phyloP scores from a whole-genome alignment of 2,329 filamentous ascomycete species.

The Mollisiaceae sp. region DNA sequence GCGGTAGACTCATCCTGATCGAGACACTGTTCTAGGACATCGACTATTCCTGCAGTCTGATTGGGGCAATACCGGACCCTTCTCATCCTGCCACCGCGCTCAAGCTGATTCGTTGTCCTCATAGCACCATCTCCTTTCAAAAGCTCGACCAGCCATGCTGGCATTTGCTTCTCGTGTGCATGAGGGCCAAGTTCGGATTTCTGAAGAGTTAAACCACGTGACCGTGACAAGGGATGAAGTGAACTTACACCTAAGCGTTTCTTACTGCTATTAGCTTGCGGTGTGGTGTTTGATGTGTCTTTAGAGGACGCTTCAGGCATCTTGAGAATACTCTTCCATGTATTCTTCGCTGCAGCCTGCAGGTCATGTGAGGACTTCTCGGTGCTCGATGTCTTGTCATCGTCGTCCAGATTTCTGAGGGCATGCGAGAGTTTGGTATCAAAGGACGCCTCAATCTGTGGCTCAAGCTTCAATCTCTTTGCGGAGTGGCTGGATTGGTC shows the following conservation, averaged over 20 bases:
- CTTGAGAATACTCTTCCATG: conserved; percentile 42
- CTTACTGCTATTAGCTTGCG: conserved; percentile 19
- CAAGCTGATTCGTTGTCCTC: conserved; percentile 58
- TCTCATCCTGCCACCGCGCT: conserved; percentile 48
- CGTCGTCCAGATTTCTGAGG: conserved; percentile 34
- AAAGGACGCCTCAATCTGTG: conserved; percentile 30
- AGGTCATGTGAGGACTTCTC: conserved; percentile 25
- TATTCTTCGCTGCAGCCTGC: conserved; percentile 35
- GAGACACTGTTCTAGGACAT: conserved; percentile 66
- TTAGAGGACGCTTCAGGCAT: conserved; percentile 37
- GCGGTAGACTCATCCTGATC: conserved; percentile 67
- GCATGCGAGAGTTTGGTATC: conserved; percentile 36
- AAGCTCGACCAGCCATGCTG: conserved; percentile 66
- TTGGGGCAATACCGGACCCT: conserved; percentile 53
- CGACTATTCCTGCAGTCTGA: conserved; percentile 59
- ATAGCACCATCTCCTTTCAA: conserved; percentile 63
- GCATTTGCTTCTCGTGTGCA: conserved; percentile 77
- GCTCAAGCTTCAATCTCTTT: conserved; percentile 27
- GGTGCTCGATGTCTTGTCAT: conserved; percentile 16
- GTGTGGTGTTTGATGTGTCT: conserved; percentile 6
- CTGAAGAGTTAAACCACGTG: conserved; percentile 34
- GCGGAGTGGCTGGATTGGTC: conserved; percentile 16
- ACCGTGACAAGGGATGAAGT: conserved; percentile 9
- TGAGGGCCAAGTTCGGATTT: conserved; percentile 71
- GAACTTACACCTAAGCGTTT: conserved; percentile 43